Base-by-base conservation (phyloP, 495 filamentous ascomycete species). In the Xylaria sp. region DNA sequence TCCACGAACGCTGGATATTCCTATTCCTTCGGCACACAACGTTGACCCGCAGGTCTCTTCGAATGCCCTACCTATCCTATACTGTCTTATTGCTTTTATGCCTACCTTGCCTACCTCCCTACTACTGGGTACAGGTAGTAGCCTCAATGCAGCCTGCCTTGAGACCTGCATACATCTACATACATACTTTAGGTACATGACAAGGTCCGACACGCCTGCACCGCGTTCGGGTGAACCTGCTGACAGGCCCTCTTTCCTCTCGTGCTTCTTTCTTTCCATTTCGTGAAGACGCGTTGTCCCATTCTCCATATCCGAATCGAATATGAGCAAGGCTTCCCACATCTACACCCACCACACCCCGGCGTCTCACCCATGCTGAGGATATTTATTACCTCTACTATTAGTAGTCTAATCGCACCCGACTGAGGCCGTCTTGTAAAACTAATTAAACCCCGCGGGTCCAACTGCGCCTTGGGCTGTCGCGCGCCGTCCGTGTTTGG, bases 31-130 rank as follows among this genome's bases (percentile, higher is more conserved):
- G 24, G 70, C 67, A 74, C 57, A 74, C 63, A 63, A 73, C 43
- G 68, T 72, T 66, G 70, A 74, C 74, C 68, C 71, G 72, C 72
- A 78, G 72, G 44, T 64, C 70, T 72, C 70, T 70, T 70, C n/a
- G 44, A 70, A 33, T 70, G 41, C 70, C 69, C 63, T 64, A 63
- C 70, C 33, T 73, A 61, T n/a, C n/a, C n/a, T n/a, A n/a, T n/a
- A n/a, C n/a, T n/a, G n/a, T n/a, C n/a, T n/a, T n/a, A n/a, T n/a
- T 57, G 63, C 55, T 71, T 67, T 74, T 37, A 70, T 52, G 41
- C 68, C 61, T 14, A n/a, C 26, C 35, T 37, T 37, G 3, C 35
- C 3, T 37, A 37, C 24, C 21, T 46, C 3, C 43, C 12, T 67
- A 14, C 52, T 46, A 5, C 21, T 67, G 46, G 9, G 40, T 35